Evolutionary conservation across 371 early-diverging fungal genomes (phyloP).

Genomic region (Massospora cicadina): DNA sequence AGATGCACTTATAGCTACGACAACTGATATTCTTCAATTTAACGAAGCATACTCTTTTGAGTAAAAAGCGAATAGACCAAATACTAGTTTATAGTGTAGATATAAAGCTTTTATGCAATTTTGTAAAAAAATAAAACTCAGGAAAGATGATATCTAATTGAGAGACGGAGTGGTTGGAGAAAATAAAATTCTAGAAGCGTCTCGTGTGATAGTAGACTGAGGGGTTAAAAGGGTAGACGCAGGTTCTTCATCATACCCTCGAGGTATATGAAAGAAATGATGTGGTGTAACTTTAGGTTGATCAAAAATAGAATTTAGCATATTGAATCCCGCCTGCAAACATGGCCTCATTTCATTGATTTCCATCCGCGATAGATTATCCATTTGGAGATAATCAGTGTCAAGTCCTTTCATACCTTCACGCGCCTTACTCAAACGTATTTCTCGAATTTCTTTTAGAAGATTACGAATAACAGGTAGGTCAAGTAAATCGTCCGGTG

Average conservation of each 20-base stretch:
- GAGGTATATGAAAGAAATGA: background rate
- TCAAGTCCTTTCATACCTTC: constrained; percentile 45
- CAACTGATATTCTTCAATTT: too few species aligned
- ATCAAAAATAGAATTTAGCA: background rate
- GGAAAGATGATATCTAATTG: too few species aligned
- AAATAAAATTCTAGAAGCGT: background rate
- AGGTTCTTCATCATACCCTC: background rate
- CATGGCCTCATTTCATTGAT: constrained; percentile 79
- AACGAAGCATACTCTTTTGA: too few species aligned
- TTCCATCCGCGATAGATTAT: constrained; percentile 65
- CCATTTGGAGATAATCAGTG: constrained; percentile 54
- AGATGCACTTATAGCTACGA: too few species aligned
- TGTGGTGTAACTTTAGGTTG: background rate
- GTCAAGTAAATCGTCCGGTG: constrained; percentile 60
- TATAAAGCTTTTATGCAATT: too few species aligned
- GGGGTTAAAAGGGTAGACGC: background rate
- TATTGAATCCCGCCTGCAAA: constrained; percentile 29
- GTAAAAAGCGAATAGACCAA: too few species aligned
- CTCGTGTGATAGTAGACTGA: background rate
- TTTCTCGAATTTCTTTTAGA: constrained; percentile 67
- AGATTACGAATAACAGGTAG: constrained; percentile 44
- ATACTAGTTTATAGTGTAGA: too few species aligned
- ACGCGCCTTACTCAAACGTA: constrained; percentile 63
- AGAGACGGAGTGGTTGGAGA: background rate
- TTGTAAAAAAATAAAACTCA: too few species aligned